A percentile compares a stretch with the other conserved stretches of the same genome.
These are phyloP conservation scores for Hibiscus tridactylites DNA, from an alignment of 345 rosid genomes.

Conservation along the genomic window DNA sequence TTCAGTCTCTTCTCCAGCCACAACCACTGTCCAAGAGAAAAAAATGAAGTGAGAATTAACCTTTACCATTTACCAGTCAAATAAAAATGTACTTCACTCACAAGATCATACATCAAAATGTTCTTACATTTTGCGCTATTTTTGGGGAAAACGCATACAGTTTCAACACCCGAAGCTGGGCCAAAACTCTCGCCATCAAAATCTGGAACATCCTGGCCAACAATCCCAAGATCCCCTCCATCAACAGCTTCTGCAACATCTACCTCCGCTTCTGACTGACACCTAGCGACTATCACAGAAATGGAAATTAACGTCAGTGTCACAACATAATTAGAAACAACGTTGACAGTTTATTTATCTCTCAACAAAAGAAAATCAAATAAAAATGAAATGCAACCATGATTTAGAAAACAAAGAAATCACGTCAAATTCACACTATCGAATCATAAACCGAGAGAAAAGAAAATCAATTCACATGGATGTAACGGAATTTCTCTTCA, in stretches of 20 bases:
- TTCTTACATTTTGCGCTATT: neutral
- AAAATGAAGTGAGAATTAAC: neutral
- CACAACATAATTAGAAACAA: neutral
- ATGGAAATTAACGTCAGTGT: neutral
- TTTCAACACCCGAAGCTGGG: constrained; percentile 64
- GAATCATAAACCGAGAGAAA: neutral
- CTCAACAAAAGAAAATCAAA: neutral
- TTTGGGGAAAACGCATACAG: constrained; percentile 66
- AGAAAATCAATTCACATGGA: neutral
- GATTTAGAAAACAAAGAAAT: neutral
- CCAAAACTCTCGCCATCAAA: constrained; percentile 36
- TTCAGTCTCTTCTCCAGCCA: constrained; percentile 75
- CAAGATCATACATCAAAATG: neutral
- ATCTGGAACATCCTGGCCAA: constrained; percentile 55
- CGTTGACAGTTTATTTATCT: neutral
- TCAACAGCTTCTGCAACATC: constrained; percentile 40
- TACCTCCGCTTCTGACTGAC: constrained; percentile 43
- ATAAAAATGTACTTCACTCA: neutral
- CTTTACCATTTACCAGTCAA: neutral
- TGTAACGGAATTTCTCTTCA: neutral
- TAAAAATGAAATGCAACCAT: neutral
- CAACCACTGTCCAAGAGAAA: constrained; percentile 38
- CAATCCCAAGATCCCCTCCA: constrained; percentile 57
- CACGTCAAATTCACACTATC: neutral
- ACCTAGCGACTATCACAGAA: neutral